Evolutionary conservation across 805 yeast genomes (phyloP), one percentile per base, ranked within the genome.

Genomic region (Pichia manshurica): DNA sequence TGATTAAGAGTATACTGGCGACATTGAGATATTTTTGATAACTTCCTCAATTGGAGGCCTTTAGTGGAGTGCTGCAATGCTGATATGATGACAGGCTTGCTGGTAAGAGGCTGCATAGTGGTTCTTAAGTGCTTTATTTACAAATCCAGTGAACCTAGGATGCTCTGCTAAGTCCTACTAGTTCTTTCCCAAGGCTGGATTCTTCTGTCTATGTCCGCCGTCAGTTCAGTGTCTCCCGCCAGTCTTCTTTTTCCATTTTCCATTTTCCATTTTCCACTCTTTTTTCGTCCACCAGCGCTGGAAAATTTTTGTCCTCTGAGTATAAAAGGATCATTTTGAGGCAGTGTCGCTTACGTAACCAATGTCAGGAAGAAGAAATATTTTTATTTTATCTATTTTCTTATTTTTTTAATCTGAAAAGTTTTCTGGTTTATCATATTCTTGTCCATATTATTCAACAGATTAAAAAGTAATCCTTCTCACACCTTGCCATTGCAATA

Each of bases 11-110:
- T 34, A 34, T 23, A 42, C 16, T 33, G 32, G 23, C 45, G 45
- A 23, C 5, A 17, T 34, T 42, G 45, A 33, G 45, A 34, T 42
- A 42, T 42, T 34, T 42, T 42, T n/a, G 40, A 33, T 31, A 42
- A 15, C 9, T 17, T 33, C 21, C 34, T 42, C 8, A 42, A n/a
- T 5, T 31, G 23, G 12, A 20, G 23, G 16, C 19, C 15, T 22
- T 23, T 42, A 9, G 33, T 5, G 5, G 16, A 15, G 20, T 13
- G 19, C 28, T 9, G 25, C n/a, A 12, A 23, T 22, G 32, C 33
- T 6, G 15, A 10, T 13, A 16, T 34, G 12, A 32, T 21, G 4
- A 39, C 22, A 20, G 28, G 21, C 20, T 15, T n/a, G 10, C 22
- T 22, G 21, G 19, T 31, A 23, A 41, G 12, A 17, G 36, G 28